Evolutionary conservation across 2,329 filamentous ascomycete species (phyloP), one percentile per base, ranked within the genome.

Genomic region (Hypoxylon sp.): DNA sequence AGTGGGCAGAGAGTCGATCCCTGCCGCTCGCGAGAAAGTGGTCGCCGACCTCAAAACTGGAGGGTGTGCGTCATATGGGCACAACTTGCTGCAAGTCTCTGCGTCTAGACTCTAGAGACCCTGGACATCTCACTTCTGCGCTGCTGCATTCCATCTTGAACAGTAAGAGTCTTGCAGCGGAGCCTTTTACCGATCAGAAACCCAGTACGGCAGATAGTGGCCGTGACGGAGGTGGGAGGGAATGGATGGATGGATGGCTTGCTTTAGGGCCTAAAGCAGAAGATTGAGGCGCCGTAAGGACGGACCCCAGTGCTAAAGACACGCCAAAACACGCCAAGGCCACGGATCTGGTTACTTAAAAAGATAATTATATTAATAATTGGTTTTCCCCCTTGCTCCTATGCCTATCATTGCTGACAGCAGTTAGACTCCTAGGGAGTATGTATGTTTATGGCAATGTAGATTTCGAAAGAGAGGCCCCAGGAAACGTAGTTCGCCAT

Each of bases 21-120:
- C 51, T 61, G 51, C 59, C 57, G 44, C 53, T 52, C 60, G 48
- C 12, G 49, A 55, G 42, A 37, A 52, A 59, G 36, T 57, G 56
- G 56, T 59, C 56, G 56, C 37, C 56, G 56, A 59, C 56, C 56
- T 59, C 42, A 57, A 38, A 46, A 54, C 53, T 31, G 49, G 56
- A 48, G 50, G 52, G 56, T 59, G 56, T 59, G 56, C 56, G 56
- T 59, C 56, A 59, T 59, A 57, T 57, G 56, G 56, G 52, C 53
- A 57, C 52, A 57, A 51, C 44, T 57, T 45, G n/a, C 57, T 60
- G 57, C 55, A 58, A 55, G 51, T 59, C 49, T 54, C 38, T 58
- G 58, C 58, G 55, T 57, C 58, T 59, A 58, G 58, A 60, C 55
- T 59, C 49, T 43, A 46, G 47, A 46, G 47, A 54, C 51, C 58